Evolutionary conservation across 177 flowering plant genomes (phyloP).

Genomic region (Vitis hybrid): DNA sequence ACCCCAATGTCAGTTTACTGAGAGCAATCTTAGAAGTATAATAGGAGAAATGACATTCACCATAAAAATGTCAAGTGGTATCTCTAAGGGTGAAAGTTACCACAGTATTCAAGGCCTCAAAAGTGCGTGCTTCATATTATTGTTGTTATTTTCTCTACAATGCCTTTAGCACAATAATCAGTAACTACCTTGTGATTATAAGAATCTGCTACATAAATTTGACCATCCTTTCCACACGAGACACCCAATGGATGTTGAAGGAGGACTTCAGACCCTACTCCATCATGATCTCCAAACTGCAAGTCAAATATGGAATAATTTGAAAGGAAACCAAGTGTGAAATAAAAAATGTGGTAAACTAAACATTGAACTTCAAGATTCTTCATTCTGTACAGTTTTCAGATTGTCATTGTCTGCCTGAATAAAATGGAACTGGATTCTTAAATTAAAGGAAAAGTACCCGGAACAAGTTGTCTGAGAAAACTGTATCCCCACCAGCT

Average conservation of each 20-base stretch:
- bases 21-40: background rate
- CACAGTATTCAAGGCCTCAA: background rate
- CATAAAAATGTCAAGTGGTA: background rate
- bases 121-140: background rate
- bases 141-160: background rate
- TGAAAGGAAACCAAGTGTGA: background rate
- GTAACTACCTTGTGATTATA: slow-evolving; percentile 86
- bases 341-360: background rate
- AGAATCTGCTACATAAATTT: slow-evolving; percentile 80
- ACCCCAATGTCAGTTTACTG: background rate
- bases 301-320: slow-evolving; percentile 4
- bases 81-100: background rate
- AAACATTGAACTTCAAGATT: background rate
- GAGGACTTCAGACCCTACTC: slow-evolving; percentile 87
- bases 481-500: slow-evolving; percentile 89
- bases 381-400: background rate
- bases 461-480: slow-evolving; percentile 86
- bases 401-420: background rate
- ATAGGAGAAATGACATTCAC: background rate
- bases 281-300: slow-evolving; percentile 97
- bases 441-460: slow-evolving; percentile 29
- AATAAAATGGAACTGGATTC: background rate
- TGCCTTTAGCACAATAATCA: background rate
- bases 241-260: slow-evolving; percentile 96
- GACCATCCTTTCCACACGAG: slow-evolving; percentile 66